Evolutionary conservation across 192 early-diverging fungal species (phyloP).

Genomic region (Gigaspora rosea): DNA sequence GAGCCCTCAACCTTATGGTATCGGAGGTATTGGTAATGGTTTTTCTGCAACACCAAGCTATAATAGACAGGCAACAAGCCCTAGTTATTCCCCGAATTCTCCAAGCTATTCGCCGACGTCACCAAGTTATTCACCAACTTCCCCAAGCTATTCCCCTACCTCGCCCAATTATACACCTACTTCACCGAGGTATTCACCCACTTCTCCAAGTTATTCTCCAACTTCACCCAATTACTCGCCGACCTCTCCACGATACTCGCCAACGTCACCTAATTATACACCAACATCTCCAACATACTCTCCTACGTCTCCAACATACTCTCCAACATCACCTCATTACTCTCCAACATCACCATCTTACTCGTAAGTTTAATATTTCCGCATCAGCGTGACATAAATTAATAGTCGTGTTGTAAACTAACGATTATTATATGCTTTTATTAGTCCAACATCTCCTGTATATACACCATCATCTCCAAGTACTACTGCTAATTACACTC

Average conservation of each 20-base stretch:
- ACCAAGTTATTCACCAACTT: conserved; percentile 77
- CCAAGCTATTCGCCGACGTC: conserved; percentile 79
- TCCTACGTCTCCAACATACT: conserved; percentile 69
- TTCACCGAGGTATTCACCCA: conserved; percentile 69
- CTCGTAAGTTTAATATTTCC: conserved; percentile 13
- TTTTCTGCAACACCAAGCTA: conserved; percentile 10
- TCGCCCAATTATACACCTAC: conserved; percentile 73
- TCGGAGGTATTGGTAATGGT: neutral
- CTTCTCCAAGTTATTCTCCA: conserved; percentile 71
- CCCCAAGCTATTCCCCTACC: conserved; percentile 73
- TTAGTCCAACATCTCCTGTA: conserved; percentile 26
- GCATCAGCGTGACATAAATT: neutral
- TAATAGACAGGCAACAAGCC: conserved; percentile 55
- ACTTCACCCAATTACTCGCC: conserved; percentile 73
- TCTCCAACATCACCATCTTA: conserved; percentile 27
- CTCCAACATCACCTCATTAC: conserved; percentile 59
- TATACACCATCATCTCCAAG: conserved; percentile 20
- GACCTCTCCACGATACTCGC: conserved; percentile 71
- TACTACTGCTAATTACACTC: neutral
- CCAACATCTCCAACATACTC: conserved; percentile 76
- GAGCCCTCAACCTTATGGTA: conserved; percentile 52
- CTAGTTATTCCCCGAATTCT: conserved; percentile 74
- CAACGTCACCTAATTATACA: conserved; percentile 74
- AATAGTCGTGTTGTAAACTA: neutral
- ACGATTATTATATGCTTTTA: neutral